These are phyloP conservation scores for Basipetospora chlamydospora DNA, from an alignment of 2,329 filamentous ascomycete genomes.

Conservation along the genomic window DNA sequence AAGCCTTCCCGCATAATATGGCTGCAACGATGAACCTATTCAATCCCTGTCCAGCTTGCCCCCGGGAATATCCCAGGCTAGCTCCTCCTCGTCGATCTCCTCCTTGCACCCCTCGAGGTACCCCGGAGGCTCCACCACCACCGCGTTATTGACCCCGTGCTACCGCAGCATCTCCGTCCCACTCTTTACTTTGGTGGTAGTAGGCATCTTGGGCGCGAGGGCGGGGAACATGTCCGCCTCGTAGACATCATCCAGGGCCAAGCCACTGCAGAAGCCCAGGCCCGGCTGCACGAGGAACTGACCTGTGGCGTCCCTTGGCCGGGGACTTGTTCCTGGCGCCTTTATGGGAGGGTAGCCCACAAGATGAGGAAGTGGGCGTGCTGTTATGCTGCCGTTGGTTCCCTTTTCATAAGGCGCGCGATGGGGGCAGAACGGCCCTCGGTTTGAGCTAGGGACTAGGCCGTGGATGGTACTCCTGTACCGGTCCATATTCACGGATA, in stretches of 20 bases:
- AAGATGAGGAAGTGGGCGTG: constrained; percentile 62
- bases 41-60: too few species aligned
- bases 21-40: too few species aligned
- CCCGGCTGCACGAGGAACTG: constrained; percentile 51
- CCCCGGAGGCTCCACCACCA: constrained; percentile 50
- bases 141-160: constrained; percentile 65
- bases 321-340: constrained; percentile 40
- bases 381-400: constrained; percentile 25
- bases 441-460: too few species aligned
- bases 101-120: constrained; percentile 53
- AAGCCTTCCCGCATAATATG: too few species aligned
- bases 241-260: constrained; percentile 74
- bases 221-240: constrained; percentile 69
- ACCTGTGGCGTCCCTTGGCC: constrained; percentile 47
- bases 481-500: constrained; percentile 6
- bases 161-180: constrained; percentile 55
- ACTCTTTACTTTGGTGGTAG: too few species aligned
- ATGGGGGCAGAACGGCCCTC: too few species aligned
- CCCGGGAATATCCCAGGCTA: too few species aligned
- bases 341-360: too few species aligned
- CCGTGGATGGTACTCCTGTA: too few species aligned
- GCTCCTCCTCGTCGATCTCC: constrained; percentile 41
- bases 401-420: too few species aligned
- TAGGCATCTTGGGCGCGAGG: constrained; percentile 63
- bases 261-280: constrained; percentile 53